Percentiles rank a stretch among this genome's conserved stretches.
These are phyloP conservation scores for Arthroderma uncinatum DNA, from an alignment of 2,329 filamentous ascomycete species.

Conservation along the genomic window DNA sequence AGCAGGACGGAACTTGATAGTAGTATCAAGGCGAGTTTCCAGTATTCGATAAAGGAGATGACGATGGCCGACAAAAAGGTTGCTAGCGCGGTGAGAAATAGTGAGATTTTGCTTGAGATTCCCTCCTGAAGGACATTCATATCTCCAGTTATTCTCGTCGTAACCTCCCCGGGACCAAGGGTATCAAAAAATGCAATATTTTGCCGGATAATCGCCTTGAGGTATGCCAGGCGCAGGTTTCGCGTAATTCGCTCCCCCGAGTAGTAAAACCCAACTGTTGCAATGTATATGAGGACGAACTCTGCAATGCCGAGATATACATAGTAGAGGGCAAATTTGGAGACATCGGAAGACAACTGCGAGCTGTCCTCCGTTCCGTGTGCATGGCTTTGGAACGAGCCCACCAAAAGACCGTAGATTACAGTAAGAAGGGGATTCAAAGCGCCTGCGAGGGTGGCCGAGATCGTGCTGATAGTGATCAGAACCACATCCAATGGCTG, in stretches of 20 bases:
- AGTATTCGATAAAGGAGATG: conserved; percentile 40
- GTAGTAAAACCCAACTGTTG: conserved; percentile 50
- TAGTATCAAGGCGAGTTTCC: conserved; percentile 36
- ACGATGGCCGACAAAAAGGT: conserved; percentile 41
- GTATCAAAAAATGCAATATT: conserved; percentile 41
- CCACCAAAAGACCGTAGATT: neutral
- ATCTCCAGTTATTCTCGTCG: conserved; percentile 38
- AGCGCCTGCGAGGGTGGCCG: conserved; percentile 5
- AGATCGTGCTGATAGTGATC: conserved; percentile 4
- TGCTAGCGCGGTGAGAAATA: conserved; percentile 35
- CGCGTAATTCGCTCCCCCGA: conserved; percentile 48
- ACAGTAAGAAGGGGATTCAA: conserved; percentile 10
- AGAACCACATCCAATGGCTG: conserved; percentile 1
- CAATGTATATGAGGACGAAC: conserved; percentile 48
- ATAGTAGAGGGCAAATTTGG: conserved; percentile 26
- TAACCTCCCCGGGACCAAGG: conserved; percentile 37
- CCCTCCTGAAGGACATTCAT: conserved; percentile 38
- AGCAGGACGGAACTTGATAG: conserved; percentile 38
- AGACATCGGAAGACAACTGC: neutral
- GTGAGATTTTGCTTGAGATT: conserved; percentile 41
- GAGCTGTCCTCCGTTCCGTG: conserved; percentile 20
- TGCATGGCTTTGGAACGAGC: neutral
- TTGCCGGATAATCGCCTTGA: conserved; percentile 45
- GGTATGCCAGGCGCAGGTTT: conserved; percentile 46
- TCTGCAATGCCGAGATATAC: conserved; percentile 49